Evolutionary conservation across 164 flowering plant genomes (phyloP), one percentile per base, ranked within the genome.

Genomic region (Saururus chinensis): DNA sequence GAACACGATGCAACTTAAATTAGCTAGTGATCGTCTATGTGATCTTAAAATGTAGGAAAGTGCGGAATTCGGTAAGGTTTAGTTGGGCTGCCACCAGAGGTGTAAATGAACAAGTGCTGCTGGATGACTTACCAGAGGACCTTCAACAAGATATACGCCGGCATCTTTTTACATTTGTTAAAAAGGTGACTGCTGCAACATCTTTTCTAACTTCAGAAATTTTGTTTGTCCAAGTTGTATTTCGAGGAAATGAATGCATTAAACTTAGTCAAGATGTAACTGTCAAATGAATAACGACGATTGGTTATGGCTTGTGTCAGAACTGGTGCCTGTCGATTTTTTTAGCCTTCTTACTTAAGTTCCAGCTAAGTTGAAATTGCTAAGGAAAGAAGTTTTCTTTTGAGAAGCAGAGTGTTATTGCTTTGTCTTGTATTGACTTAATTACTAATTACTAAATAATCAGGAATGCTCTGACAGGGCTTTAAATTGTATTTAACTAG

Each of bases 1-100:
- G 37, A 30, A 30, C 37, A 30, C 6, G 37, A 30, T 30, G 37
- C 37, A 30, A 30, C 37, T 30, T 30, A 2, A 30, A 30, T 30
- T 30, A 2, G 37, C 37, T 30, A 2, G 4, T 30, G 2, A 30
- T n/a, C n/a, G n/a, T n/a, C 37, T 30, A 22, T 21, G n/a, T 56
- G 23, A 21, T 22, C 56, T 23, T 53, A 12, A 52, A 24, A 10
- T 56, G 60, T 69, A 90, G 97, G 77, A 70, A 63, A 79, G 91
- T 90, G 57, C 71, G 81, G 64, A 70, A 80, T 59, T 83, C 95
- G 53, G 97, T 86, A 71, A 68, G 86, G 45, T 82, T 82, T 65
- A 79, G 67, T 53, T 91, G 97, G 97, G 84, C 85, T 66, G 91
- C 89, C 19, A 86, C 87, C 12, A 72, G 84, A 73, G 95, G 95